Conservation (phyloP, 768 basidiomycete genomes). For the Suillus tomentosus region DNA sequence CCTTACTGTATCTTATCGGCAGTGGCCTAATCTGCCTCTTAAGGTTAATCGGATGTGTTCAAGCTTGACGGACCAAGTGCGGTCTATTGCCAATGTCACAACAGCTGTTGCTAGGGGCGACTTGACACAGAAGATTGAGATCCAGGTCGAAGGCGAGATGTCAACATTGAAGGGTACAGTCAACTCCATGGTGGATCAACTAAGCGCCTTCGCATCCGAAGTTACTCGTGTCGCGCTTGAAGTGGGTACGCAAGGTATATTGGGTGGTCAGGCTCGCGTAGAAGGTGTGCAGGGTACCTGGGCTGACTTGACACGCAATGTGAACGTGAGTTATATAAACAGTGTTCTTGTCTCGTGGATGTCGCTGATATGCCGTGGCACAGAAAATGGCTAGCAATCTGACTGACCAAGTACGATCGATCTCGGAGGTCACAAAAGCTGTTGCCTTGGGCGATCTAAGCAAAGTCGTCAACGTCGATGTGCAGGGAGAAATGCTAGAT, state of each 20-base stretch:
- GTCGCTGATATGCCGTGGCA: neutral
- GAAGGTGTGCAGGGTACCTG: conserved; percentile 93
- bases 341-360: neutral
- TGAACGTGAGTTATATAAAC: conserved; percentile 60
- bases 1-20: neutral
- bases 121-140: conserved; percentile 90
- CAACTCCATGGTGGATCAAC: conserved; percentile 93
- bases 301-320: conserved; percentile 86
- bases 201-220: conserved; percentile 85
- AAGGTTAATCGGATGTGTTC: conserved; percentile 82
- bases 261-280: conserved; percentile 89
- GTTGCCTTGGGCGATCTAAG: conserved; percentile 82
- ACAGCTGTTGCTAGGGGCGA: conserved; percentile 92
- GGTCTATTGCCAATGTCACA: conserved; percentile 82
- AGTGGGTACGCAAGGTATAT: conserved; percentile 87
- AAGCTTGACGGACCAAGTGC: conserved; percentile 78
- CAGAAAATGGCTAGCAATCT: conserved; percentile 88
- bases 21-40: conserved; percentile 8
- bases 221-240: conserved; percentile 84
- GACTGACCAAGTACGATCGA: conserved; percentile 87
- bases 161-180: conserved; percentile 79
- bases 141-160: conserved; percentile 89
- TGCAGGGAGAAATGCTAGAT: conserved; percentile 92
- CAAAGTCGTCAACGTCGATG: conserved; percentile 87
- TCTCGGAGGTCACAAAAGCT: conserved; percentile 81